Evolutionary conservation across 768 basidiomycete species (phyloP), one percentile per base, ranked within the genome.

Genomic region (Tubosaeta sp.): DNA sequence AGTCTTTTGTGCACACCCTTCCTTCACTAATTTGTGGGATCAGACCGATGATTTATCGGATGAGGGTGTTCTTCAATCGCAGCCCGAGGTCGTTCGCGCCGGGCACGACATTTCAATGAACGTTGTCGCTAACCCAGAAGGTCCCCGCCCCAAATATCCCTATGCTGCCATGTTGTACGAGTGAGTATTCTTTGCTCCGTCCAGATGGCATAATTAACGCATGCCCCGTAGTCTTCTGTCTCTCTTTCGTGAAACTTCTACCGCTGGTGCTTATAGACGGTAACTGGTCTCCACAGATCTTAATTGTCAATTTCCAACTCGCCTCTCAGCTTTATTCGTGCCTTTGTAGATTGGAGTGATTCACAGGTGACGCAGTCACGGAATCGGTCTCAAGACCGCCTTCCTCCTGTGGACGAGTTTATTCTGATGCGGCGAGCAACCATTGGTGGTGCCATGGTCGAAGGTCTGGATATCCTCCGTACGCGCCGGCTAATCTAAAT

Each of bases 131-230:
- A 16, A 71, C 38, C 67, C 70, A 11, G 60, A 64, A 0, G 55
- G 57, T 5, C 55, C 66, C 8, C 63, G 65, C 22, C 72, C 71
- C 1, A 51, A 65, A 13, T 68, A 69, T 47, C 62, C 70, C 11
- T 73, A 73, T 33, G 71, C 71, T 25, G 71, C 72, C 27, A 72
- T 72, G 71, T 46, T 72, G 16, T 64, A 73, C 51, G 71, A 72
- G 71, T 72, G 51, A 10, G 71, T 65, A 25, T 55, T 43, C 46
- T 43, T 32, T 13, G 13, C 5, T 6, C 26, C 50, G 17, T 48
- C 34, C 5, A 46, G 34, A 48, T 64, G 50, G 58, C 51, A 50
- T 57, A 56, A 53, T 55, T 10, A 41, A 13, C 17, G 14, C 43
- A 25, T 31, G 16, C 11, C 16, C 7, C 37, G 3, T 31, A 72